Percentiles rank a stretch among this genome's conserved stretches.
These are phyloP conservation scores for Cordyceps fumosorosea DNA, from an alignment of 2,329 filamentous ascomycete species.

Conservation along the genomic window DNA sequence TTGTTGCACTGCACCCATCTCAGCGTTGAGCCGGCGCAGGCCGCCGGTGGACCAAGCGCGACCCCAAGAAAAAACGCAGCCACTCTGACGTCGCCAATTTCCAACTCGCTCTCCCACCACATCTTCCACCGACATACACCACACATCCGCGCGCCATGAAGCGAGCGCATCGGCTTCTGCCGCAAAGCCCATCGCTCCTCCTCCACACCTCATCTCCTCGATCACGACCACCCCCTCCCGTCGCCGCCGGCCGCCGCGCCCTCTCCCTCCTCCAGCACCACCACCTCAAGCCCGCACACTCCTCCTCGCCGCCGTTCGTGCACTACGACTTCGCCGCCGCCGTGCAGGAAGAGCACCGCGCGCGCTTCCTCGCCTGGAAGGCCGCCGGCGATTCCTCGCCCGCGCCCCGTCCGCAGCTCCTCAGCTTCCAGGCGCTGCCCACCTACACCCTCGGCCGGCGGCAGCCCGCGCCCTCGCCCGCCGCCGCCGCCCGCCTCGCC, in stretches of 20 bases:
- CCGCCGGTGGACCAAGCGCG: neutral
- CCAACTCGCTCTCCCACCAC: neutral
- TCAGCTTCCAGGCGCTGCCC: slow-evolving; percentile 76
- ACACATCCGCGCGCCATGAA: neutral
- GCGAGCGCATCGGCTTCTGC: neutral
- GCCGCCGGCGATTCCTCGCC: slow-evolving; percentile 18
- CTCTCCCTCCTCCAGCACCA: slow-evolving; percentile 23
- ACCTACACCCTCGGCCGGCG: slow-evolving; percentile 89
- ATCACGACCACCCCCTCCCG: neutral
- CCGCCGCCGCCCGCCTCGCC: slow-evolving; percentile 39
- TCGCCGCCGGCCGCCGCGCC: neutral
- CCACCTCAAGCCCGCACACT: slow-evolving; percentile 23
- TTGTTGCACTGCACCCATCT: neutral
- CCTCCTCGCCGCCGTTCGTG: slow-evolving; percentile 19
- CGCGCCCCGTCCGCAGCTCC: slow-evolving; percentile 54
- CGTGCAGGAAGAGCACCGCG: slow-evolving; percentile 29
- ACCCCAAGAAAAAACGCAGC: neutral
- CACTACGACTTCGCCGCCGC: slow-evolving; percentile 26
- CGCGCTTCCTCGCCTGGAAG: slow-evolving; percentile 30
- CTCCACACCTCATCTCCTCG: neutral
- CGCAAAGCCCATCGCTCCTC: neutral
- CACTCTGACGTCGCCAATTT: neutral
- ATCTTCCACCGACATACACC: neutral
- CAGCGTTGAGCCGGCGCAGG: neutral
- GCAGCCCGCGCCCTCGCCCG: slow-evolving; percentile 47